Evolutionary conservation across 208 protist genomes (phyloP).

Genomic region (Trypanosoma cruzi): DNA sequence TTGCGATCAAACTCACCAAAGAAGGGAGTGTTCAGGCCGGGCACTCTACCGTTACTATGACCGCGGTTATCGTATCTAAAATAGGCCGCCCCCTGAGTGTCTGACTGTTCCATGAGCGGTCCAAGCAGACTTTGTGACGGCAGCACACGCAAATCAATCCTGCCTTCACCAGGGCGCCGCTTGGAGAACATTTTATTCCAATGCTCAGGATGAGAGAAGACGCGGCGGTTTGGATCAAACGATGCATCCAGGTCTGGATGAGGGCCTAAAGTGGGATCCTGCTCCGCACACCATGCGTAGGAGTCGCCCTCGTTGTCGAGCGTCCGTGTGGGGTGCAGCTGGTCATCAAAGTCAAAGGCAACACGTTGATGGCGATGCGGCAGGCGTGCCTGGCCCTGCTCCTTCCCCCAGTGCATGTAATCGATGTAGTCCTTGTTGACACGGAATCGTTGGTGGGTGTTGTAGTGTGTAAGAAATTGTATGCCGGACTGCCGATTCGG

Average conservation of each 20-base stretch:
- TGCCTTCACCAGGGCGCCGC: constrained; percentile 82
- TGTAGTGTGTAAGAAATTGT: constrained; percentile 92
- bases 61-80: constrained; percentile 74
- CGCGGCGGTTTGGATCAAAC: constrained; percentile 82
- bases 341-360: constrained; percentile 91
- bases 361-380: constrained; percentile 91
- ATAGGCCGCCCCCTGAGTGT: constrained; percentile 59
- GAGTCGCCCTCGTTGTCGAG: background rate
- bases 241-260: constrained; percentile 61
- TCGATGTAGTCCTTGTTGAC: constrained; percentile 93
- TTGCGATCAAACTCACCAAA: constrained; percentile 83
- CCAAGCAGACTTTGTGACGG: constrained; percentile 75
- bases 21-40: constrained; percentile 87
- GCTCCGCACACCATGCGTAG: constrained; percentile 56
- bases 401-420: constrained; percentile 92
- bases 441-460: constrained; percentile 86
- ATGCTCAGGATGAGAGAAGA: constrained; percentile 90
- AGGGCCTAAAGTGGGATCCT: constrained; percentile 63
- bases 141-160: constrained; percentile 68
- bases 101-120: constrained; percentile 75
- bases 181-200: constrained; percentile 92
- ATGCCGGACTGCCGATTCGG: constrained; percentile 87
- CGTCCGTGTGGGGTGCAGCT: constrained; percentile 68
- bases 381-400: constrained; percentile 88
- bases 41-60: constrained; percentile 68